Percentiles rank a stretch among this genome's conserved stretches.
phyloP scores from a whole-genome alignment of 306 rosid genomes.

The Quercus alba region DNA sequence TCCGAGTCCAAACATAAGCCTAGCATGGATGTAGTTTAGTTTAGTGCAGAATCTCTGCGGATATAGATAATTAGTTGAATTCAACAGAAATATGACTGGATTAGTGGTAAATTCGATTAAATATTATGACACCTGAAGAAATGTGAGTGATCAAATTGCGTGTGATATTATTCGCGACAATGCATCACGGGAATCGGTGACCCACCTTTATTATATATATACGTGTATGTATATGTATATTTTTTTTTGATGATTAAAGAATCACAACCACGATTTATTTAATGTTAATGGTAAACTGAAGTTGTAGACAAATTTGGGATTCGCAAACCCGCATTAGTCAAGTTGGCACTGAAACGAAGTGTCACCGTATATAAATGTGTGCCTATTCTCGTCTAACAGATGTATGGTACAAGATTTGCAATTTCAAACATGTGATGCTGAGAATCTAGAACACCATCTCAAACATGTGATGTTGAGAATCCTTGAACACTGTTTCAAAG shows the following conservation, averaged over 20 bases:
- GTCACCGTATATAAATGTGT: background rate
- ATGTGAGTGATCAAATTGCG: slow-evolving; percentile 6
- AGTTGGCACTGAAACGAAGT: background rate
- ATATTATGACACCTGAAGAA: background rate
- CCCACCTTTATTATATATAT: slow-evolving; percentile 28
- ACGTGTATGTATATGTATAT: too few relatives aligned
- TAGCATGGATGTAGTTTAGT: slow-evolving; percentile 5
- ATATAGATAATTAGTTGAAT: background rate
- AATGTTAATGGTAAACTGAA: background rate
- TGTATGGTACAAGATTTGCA: background rate
- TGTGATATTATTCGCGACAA: slow-evolving; percentile 47
- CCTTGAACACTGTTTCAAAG: background rate
- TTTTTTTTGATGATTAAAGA: background rate
- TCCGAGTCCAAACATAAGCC: slow-evolving; percentile 5
- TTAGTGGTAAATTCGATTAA: background rate
- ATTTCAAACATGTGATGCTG: background rate
- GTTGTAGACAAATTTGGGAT: background rate
- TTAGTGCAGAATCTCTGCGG: slow-evolving; percentile 24
- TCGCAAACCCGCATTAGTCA: background rate
- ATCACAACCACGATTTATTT: background rate
- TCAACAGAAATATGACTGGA: background rate
- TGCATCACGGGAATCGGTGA: slow-evolving; percentile 33
- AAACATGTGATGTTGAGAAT: background rate
- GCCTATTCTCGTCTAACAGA: background rate
- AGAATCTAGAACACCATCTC: background rate